Conservation (phyloP, 768 basidiomycete species). For the Pisolithus tinctorius region DNA sequence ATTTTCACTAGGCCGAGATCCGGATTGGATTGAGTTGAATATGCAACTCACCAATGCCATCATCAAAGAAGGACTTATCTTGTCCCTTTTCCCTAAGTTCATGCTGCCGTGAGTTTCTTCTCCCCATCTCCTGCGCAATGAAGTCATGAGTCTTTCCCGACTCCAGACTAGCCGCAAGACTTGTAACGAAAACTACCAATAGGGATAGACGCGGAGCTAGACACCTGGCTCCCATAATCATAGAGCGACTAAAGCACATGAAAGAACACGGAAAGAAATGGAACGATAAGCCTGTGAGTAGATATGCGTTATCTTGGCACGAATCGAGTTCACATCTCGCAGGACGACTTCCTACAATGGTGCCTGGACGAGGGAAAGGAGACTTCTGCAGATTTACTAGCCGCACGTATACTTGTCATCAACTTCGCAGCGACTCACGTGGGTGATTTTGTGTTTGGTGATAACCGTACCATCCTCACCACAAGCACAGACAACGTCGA, state of each 20-base stretch:
- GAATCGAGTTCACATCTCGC: not conserved
- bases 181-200: not conserved
- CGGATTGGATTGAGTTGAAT: not conserved
- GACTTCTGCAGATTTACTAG: not conserved
- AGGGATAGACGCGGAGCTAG: not conserved
- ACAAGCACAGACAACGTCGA: not conserved
- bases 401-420: not conserved
- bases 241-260: not conserved
- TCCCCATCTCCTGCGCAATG: not conserved
- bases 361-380: not conserved
- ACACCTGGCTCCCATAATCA: not conserved
- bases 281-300: not conserved
- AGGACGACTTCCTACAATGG: not conserved
- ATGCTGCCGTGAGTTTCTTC: not conserved
- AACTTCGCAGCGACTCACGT: conserved; percentile 11
- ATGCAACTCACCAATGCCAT: not conserved
- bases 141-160: not conserved
- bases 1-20: not conserved
- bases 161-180: not conserved
- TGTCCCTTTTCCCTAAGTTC: not conserved
- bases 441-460: not conserved
- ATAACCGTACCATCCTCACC: not conserved
- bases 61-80: not conserved
- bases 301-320: not conserved
- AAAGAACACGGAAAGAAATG: not conserved